Percentiles rank a stretch among this genome's conserved stretches.
These are phyloP conservation scores for Tetradesmus obliquus DNA, from an alignment of 139 green algal species.

Conservation along the genomic window DNA sequence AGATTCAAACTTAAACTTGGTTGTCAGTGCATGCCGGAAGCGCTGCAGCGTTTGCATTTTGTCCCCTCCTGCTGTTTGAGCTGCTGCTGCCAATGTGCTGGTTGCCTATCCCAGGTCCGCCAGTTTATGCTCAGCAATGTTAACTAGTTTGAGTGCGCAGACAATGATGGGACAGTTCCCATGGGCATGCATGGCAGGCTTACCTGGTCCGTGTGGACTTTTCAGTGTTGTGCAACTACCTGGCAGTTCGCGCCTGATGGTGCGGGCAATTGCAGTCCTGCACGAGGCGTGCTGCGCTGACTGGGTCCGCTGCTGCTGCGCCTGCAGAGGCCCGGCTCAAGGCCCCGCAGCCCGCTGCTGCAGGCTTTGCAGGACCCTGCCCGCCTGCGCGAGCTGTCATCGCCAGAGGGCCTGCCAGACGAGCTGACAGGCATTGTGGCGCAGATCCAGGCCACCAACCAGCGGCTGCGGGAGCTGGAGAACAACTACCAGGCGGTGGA, in stretches of 20 bases:
- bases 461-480: conserved; percentile 19
- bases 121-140: too few species aligned
- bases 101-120: too few species aligned
- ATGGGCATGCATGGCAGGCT: not conserved
- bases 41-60: not conserved
- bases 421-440: conserved; percentile 17
- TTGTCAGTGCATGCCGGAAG: not conserved
- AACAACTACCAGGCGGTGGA: conserved; percentile 10
- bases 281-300: too few species aligned
- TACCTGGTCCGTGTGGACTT: too few species aligned
- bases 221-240: too few species aligned
- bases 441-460: conserved; percentile 25
- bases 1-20: not conserved
- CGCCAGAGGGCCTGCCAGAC: conserved; percentile 9
- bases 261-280: too few species aligned
- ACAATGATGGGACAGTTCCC: too few species aligned
- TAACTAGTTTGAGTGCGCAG: too few species aligned
- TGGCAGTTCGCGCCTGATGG: too few species aligned
- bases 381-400: not conserved
- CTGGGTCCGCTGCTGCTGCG: not conserved
- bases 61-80: not conserved
- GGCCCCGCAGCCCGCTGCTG: not conserved
- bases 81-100: not conserved
- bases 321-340: not conserved
- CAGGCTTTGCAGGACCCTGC: not conserved